Evolutionary conservation across 306 rosid genomes (phyloP), one percentile per base, ranked within the genome.

Genomic region (Cucurbita ficifolia): DNA sequence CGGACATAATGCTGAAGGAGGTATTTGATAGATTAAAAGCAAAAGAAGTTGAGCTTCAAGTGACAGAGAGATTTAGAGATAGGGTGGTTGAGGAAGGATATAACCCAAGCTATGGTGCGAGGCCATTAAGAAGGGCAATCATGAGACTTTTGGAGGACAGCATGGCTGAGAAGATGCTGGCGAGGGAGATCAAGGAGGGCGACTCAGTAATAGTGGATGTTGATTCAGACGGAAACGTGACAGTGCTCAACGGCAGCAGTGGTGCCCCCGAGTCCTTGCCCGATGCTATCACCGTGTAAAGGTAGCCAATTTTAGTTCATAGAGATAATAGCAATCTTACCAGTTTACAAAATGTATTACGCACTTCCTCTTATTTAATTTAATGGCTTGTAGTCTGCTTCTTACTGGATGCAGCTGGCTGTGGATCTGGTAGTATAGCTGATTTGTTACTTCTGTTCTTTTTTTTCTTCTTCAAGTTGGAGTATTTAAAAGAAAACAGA

Each of bases 161-260:
- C 85, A 92, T 92, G 98, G 98, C 96, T 4, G 98, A 92, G 86
- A 92, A 92, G 96, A 90, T 92, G 96, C 96, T 92, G 56, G 85
- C 96, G 1, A 82, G 98, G 74, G 98, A 90, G 84, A 92, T 92
- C 76, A 90, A 90, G 61, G 98, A 88, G 83, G 98, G 98, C 0
- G 98, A 92, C 77, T 93, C 96, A 0, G 96, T 90, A 54, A 93
- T 90, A n/a, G 96, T 90, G 63, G 98, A 93, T 65, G 90, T 89
- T 0, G 98, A 93, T 63, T 81, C 98, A 50, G 96, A 93, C 12
- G 98, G 98, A 4, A 93, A 90, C 10, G 98, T 93, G 61, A 88
- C 89, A 8, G 98, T 93, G 40, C 96, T 93, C 63, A 90, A 90
- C 7, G 96, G 98, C 40, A 86, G 83, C 81, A 84, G 80, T 49